Evolutionary conservation across 805 yeast species (phyloP).

Genomic region (Candida palmyrensis): DNA sequence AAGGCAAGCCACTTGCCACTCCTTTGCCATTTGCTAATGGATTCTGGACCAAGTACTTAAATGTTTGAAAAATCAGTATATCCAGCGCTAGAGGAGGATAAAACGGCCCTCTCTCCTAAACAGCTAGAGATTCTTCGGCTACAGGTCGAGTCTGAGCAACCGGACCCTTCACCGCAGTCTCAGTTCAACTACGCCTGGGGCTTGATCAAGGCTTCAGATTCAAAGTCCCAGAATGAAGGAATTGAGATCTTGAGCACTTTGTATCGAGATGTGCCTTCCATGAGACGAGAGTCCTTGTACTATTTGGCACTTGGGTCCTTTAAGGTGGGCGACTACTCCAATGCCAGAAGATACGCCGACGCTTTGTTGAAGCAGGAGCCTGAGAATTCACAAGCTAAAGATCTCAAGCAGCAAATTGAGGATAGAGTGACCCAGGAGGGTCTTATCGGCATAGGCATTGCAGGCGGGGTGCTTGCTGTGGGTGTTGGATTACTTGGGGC

Average conservation of each 20-base stretch:
- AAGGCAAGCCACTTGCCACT: too few species aligned
- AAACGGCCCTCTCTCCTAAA: constrained; percentile 58
- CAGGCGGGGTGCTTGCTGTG: constrained; percentile 80
- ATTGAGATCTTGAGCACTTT: constrained; percentile 64
- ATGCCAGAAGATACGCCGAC: constrained; percentile 83
- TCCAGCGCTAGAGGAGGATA: constrained; percentile 38
- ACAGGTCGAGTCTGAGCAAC: constrained; percentile 78
- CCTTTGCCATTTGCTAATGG: too few species aligned
- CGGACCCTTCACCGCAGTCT: constrained; percentile 75
- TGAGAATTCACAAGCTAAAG: constrained; percentile 69
- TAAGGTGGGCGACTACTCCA: constrained; percentile 81
- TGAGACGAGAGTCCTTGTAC: constrained; percentile 86
- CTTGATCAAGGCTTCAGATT: constrained; percentile 62
- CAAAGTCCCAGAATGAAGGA: constrained; percentile 71
- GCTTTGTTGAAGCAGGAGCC: constrained; percentile 77
- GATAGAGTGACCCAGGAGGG: constrained; percentile 85
- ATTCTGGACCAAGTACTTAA: too few species aligned
- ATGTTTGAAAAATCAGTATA: constrained; percentile 14
- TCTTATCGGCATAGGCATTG: constrained; percentile 78
- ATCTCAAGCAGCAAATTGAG: constrained; percentile 71
- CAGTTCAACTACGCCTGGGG: constrained; percentile 97
- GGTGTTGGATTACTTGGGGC: constrained; percentile 62
- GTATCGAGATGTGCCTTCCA: constrained; percentile 71
- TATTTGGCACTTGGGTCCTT: constrained; percentile 84
- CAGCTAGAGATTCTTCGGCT: constrained; percentile 72